Conservation (phyloP, 176 grass and related monocot species). For the Triticum timopheevii region DNA sequence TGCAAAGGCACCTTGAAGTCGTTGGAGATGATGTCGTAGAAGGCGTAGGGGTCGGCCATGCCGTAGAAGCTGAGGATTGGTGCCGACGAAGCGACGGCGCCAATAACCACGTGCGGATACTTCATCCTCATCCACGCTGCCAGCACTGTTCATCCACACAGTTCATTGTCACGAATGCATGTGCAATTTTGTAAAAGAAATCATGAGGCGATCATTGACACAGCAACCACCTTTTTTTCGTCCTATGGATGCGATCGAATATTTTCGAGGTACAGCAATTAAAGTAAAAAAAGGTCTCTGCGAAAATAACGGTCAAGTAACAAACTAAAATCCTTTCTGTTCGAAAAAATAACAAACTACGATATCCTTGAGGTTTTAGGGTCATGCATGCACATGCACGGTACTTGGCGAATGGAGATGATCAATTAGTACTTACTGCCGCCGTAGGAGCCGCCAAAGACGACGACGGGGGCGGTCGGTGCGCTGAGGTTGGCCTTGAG, state of each 20-base stretch:
- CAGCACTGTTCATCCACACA: constrained; percentile 30
- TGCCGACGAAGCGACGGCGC: constrained; percentile 58
- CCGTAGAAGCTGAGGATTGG: constrained; percentile 49
- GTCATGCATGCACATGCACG: neutral
- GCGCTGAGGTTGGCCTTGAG: constrained; percentile 59
- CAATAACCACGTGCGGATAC: constrained; percentile 62
- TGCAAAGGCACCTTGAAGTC: constrained; percentile 44
- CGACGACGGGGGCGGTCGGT: constrained; percentile 35
- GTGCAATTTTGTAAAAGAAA: neutral
- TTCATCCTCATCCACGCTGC: constrained; percentile 64
- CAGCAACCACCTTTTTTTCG: neutral
- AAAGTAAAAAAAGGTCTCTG: neutral
- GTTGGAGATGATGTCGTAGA: constrained; percentile 34
- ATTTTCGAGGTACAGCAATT: neutral
- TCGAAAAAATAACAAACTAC: neutral
- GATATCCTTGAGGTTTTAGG: neutral
- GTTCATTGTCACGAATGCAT: neutral
- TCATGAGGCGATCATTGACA: neutral
- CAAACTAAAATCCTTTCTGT: neutral
- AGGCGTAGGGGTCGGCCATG: constrained; percentile 40
- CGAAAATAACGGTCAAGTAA: neutral
- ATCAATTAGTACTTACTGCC: constrained; percentile 38
- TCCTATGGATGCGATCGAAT: neutral
- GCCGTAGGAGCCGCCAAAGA: constrained; percentile 62
- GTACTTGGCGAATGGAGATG: neutral